phyloP scores from a whole-genome alignment of 2,329 filamentous ascomycete species.

The Macrophomina tecta region DNA sequence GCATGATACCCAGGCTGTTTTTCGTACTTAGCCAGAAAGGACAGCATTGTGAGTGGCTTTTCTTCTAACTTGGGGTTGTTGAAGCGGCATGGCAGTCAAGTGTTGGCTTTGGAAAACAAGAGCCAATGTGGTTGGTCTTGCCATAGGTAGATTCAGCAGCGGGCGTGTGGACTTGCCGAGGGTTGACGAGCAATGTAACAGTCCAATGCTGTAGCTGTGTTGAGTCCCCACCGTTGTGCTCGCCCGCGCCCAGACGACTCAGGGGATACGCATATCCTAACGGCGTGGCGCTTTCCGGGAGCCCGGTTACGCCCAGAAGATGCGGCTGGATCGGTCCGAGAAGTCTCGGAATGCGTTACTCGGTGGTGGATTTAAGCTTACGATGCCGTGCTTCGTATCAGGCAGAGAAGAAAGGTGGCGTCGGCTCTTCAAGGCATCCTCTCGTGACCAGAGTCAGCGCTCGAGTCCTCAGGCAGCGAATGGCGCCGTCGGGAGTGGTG shows the following conservation, averaged over 20 bases:
- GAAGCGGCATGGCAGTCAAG: background rate
- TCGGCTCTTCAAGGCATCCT: background rate
- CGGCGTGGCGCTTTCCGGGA: background rate
- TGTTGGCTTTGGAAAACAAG: background rate
- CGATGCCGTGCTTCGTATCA: background rate
- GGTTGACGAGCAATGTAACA: too few relatives aligned
- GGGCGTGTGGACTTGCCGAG: too few relatives aligned
- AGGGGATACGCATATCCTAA: background rate
- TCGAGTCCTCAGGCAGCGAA: background rate
- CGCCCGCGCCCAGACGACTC: background rate
- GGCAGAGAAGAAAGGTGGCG: background rate
- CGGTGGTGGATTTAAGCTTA: background rate
- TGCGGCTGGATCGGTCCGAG: constrained; percentile 4
- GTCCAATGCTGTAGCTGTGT: too few relatives aligned
- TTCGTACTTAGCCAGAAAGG: background rate
- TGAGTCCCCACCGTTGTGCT: too few relatives aligned
- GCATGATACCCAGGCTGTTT: constrained; percentile 25
- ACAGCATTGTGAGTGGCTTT: constrained; percentile 13
- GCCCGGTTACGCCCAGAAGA: background rate
- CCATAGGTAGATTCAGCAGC: too few relatives aligned
- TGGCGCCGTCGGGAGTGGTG: background rate
- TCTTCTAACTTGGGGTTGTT: background rate
- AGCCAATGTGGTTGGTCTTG: background rate
- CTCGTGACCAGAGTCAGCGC: background rate
- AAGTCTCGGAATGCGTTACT: background rate